Base-by-base conservation (phyloP, 192 early-diverging fungal genomes). In the Obelidium mucronatum region DNA sequence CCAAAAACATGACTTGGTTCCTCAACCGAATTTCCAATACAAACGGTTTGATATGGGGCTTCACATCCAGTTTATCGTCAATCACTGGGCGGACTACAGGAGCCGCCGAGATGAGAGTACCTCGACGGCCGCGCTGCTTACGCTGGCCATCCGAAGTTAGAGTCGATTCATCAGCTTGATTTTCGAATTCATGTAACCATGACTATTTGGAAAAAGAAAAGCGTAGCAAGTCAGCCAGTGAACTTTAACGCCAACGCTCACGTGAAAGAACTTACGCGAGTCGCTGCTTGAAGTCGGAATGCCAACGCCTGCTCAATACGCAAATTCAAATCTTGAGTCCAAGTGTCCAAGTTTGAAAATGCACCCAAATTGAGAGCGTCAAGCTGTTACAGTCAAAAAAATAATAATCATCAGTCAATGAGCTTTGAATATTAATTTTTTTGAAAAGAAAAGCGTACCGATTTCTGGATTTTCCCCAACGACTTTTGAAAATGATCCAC, bases 1-100 rank as follows among this genome's bases (percentile, higher is more conserved):
- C 92, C 33, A 99, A 81, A 77, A 91, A 97, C 92, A 99, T 97
- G 75, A 94, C 89, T 84, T 98, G 97, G 88, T 99, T 96, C 70
- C 88, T 88, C 77, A 98, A 92, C 35, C 91, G 87, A 67, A 98
- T 85, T 82, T 97, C 94, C 66, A 97, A 95, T 13, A 96, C 87
- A 40, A 94, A 82, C 5, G 87, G 79, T 61, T 91, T 86, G 28
- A 96, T 83, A 40, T 81, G 73, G 6, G 94, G 93, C 77, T 79
- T 59, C 60, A 76, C 24, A 35, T 61, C 66, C 35, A 68, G 66
- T 17, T 64, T 44, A 36, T 26, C 6, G 26, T 67, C 39, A 55
- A 60, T 37, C 53, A 65, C 44, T 51, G 42, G n/a, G 35, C 60
- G 39, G 13, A n/a, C 26, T 5, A 59, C 71, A 1, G 36, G 39